A percentile compares a stretch with the other conserved stretches of the same genome.
phyloP scores from a whole-genome alignment of 805 yeast genomes.

The Blastobotrys parvus region DNA sequence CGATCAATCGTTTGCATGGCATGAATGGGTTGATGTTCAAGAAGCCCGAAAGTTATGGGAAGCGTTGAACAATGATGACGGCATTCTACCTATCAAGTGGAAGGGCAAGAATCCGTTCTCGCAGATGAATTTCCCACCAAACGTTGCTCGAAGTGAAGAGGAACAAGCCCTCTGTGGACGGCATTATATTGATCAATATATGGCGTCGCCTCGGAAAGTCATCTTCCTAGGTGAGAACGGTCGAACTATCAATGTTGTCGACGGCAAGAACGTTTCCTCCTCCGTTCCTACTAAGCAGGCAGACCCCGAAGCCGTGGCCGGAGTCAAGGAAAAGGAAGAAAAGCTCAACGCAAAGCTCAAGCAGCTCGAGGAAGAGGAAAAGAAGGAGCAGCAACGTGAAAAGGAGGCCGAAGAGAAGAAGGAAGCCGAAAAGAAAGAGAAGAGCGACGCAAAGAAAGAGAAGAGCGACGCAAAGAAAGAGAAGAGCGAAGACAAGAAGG shows the following conservation, averaged over 20 bases:
- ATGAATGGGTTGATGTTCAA: conserved; percentile 24
- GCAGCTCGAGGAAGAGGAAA: conserved; percentile 11
- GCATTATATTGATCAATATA: conserved; percentile 11
- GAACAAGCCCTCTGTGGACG: conserved; percentile 13
- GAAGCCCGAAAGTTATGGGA: conserved; percentile 8
- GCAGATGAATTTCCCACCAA: conserved; percentile 11
- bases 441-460: conserved; percentile 10
- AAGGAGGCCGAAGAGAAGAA: too few relatives aligned
- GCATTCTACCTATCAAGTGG: conserved; percentile 4
- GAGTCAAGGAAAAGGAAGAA: conserved; percentile 7
- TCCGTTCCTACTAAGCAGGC: conserved; percentile 4
- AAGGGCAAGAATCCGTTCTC: conserved; percentile 7
- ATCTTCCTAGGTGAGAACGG: conserved; percentile 13
- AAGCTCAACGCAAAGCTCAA: conserved; percentile 10
- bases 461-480: conserved; percentile 10
- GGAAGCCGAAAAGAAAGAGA: conserved; percentile 12
- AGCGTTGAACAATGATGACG: conserved; percentile 2
- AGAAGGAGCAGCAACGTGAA: too few relatives aligned
- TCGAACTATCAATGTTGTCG: conserved; percentile 2
- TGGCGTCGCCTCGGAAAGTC: conserved; percentile 13
- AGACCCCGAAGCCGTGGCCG: too few relatives aligned
- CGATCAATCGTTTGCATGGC: conserved; percentile 21
- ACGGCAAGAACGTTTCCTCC: too few relatives aligned
- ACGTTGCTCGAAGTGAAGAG: conserved; percentile 8
- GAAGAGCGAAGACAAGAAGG: conserved; percentile 10